These are phyloP conservation scores for Podospora tetraspora DNA, from an alignment of 495 filamentous ascomycete species.

Conservation along the genomic window DNA sequence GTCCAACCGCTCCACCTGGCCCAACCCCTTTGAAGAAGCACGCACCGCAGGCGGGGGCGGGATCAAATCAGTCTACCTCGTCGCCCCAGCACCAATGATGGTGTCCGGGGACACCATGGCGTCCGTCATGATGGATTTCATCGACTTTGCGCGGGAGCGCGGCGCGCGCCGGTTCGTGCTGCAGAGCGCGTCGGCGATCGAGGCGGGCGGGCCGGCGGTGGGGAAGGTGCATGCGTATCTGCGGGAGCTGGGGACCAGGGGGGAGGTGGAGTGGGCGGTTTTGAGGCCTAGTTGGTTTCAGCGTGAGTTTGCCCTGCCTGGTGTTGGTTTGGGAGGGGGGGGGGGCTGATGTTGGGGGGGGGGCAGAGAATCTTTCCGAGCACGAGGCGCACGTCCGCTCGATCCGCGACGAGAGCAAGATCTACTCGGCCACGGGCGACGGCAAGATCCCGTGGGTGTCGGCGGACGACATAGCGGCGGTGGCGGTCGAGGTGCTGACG, in stretches of 20 bases:
- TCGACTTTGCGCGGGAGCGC: constrained; percentile 34
- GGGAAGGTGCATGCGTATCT: constrained; percentile 36
- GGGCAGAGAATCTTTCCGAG: constrained; percentile 31
- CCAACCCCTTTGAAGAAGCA: constrained; percentile 24
- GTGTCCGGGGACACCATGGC: constrained; percentile 19
- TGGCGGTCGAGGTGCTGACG: constrained; percentile 41
- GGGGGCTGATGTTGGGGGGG: neutral
- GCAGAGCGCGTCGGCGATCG: constrained; percentile 34
- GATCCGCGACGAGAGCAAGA: constrained; percentile 38
- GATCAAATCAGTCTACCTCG: constrained; percentile 35
- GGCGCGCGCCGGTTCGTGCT: constrained; percentile 43
- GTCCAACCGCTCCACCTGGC: constrained; percentile 39
- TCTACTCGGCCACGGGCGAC: constrained; percentile 41
- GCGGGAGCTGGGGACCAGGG: constrained; percentile 32
- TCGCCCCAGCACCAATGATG: constrained; percentile 25
- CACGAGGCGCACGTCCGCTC: constrained; percentile 26
- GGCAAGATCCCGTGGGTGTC: constrained; percentile 47
- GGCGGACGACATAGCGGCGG: constrained; percentile 44
- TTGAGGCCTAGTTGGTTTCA: constrained; percentile 45
- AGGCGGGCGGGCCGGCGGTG: constrained; percentile 34
- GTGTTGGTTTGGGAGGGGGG: neutral
- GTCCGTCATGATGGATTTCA: constrained; percentile 32
- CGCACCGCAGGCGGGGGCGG: neutral
- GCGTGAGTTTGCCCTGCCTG: constrained; percentile 22
- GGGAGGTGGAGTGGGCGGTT: constrained; percentile 40